A percentile compares a stretch with the other conserved stretches of the same genome.
phyloP scores from a whole-genome alignment of 805 yeast species.

The Saturnispora dispora region DNA sequence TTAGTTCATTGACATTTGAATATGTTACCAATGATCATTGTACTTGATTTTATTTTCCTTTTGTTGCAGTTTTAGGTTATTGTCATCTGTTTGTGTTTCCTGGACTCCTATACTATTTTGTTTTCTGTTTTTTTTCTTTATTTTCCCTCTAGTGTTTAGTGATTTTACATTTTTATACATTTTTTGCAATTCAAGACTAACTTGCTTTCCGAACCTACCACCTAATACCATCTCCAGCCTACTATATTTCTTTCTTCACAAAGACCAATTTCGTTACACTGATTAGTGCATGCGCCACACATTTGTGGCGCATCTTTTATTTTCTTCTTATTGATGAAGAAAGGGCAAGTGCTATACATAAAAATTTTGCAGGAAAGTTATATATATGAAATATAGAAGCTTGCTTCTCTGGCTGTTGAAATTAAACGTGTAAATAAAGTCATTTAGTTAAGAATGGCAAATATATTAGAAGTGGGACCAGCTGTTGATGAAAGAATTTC shows the following conservation, averaged over 20 bases:
- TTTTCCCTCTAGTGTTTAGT: background rate
- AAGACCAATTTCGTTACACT: background rate
- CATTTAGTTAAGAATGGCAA: background rate
- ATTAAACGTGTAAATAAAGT: background rate
- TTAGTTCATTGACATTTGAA: background rate
- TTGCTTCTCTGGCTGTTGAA: background rate
- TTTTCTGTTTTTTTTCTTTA: background rate
- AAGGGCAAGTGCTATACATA: background rate
- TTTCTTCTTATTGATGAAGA: background rate
- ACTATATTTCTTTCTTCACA: background rate
- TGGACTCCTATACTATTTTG: background rate
- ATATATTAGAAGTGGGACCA: background rate
- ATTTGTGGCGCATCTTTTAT: background rate
- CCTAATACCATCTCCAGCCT: background rate
- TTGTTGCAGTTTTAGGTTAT: background rate
- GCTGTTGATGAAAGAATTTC: background rate
- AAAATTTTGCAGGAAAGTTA: background rate
- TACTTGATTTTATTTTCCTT: background rate
- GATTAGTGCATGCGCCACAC: background rate
- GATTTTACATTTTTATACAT: background rate
- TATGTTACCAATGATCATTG: background rate
- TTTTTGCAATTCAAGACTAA: background rate
- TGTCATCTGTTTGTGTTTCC: background rate
- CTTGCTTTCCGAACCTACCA: background rate
- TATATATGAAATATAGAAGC: background rate